Evolutionary conservation across 129 eudicot genomes (phyloP), one percentile per base, ranked within the genome.

Genomic region (Pulicaria dysenterica): DNA sequence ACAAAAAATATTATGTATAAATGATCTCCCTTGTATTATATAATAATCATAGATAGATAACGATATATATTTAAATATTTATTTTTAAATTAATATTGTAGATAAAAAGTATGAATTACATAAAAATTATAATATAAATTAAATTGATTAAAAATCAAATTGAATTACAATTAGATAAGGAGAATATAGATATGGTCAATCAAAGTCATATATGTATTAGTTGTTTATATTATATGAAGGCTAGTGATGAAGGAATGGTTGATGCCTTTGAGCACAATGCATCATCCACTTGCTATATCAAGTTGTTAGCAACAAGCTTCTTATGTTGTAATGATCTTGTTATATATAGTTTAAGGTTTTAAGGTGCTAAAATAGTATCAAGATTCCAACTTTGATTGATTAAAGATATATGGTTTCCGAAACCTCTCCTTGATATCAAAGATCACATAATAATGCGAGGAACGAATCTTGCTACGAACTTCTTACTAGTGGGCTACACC

Each of bases 271-370:
- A 60, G 49, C 66, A 77, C 71, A 51, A 70, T 55, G 34, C 44
- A 53, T 69, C 82, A n/a, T n/a, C 31, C 72, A 77, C 82, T 77
- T 77, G 72, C 58, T 24, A 24, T 58, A 58, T 63, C 69, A 69
- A 77, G 81, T 77, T 68, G 63, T 46, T 68, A 58, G 17, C 62
- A 61, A 70, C 14, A 51, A 62, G 53, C 58, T 50, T 70, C 50
- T 6, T 9, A 62, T 42, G 41, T 57, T 77, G 64, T 50, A 69
- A 77, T 77, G 70, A 77, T 59, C 76, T 36, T 48, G 8, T 69
- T 42, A 49, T 5, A n/a, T 53, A 62, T 49, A 11, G 43, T 39
- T 15, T 37, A 72, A 51, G 54, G 38, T 40, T 42, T 42, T 42
- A 43, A 65, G 64, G 46, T 53, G 64, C 72, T 51, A 63, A 63